Evolutionary conservation across 805 yeast genomes (phyloP).

Genomic region (Cyberlindnera mississippiensis): DNA sequence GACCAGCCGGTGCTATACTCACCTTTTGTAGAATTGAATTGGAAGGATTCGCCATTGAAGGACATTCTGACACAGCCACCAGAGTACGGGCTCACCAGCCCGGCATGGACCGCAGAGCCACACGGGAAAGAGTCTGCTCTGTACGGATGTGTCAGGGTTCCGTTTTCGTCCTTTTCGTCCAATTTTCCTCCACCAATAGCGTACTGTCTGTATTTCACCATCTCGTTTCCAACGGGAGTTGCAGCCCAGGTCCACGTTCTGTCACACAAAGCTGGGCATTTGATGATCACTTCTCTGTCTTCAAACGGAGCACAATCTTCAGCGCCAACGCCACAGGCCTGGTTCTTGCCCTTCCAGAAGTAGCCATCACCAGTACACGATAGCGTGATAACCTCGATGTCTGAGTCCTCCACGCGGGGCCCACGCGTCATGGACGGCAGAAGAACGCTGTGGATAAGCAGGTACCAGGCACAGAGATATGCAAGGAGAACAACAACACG

Average conservation of each 20-base stretch:
- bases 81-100: conserved; percentile 60
- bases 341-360: conserved; percentile 75
- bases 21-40: conserved; percentile 48
- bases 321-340: conserved; percentile 71
- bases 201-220: conserved; percentile 66
- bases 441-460: conserved; percentile 11
- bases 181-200: conserved; percentile 73
- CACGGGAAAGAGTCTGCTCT: conserved; percentile 89
- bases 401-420: conserved; percentile 7
- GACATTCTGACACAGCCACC: conserved; percentile 78
- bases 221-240: conserved; percentile 65
- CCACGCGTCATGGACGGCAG: conserved; percentile 10
- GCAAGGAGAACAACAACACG: conserved; percentile 2
- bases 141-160: conserved; percentile 52
- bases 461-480: conserved; percentile 15
- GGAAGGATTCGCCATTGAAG: conserved; percentile 48
- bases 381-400: conserved; percentile 30
- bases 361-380: conserved; percentile 43
- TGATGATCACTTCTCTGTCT: conserved; percentile 46
- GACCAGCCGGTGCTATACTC: conserved; percentile 46
- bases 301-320: conserved; percentile 48
- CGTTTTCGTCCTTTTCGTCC: conserved; percentile 22
- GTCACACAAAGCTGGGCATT: conserved; percentile 90
- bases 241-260: conserved; percentile 72
- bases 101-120: conserved; percentile 87